A percentile compares a stretch with the other conserved stretches of the same genome.
Conservation (phyloP, 129 eudicot genomes). For the Oenanthe sinensis region DNA sequence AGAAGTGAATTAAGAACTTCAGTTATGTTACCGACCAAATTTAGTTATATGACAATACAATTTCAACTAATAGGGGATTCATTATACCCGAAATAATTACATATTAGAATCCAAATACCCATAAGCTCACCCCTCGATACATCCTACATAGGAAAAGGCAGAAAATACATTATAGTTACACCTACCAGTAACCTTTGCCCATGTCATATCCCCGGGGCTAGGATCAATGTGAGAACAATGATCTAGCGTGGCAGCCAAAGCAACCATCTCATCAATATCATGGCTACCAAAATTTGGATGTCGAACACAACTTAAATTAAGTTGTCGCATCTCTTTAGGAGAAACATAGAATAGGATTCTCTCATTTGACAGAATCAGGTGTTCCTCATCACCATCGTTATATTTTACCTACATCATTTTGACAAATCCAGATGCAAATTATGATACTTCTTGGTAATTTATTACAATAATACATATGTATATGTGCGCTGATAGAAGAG, state of each 20-base stretch:
- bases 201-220: conserved; percentile 68
- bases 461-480: background rate
- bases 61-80: background rate
- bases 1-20: background rate
- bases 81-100: background rate
- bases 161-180: background rate
- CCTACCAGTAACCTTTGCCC: conserved; percentile 95
- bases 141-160: background rate
- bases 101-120: background rate
- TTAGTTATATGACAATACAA: background rate
- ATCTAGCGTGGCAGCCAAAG: conserved; percentile 79
- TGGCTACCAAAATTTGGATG: conserved; percentile 46
- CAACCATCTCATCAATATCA: conserved; percentile 74
- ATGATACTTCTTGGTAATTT: background rate
- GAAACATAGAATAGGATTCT: conserved; percentile 54
- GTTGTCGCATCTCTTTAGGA: conserved; percentile 47
- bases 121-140: background rate
- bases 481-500: conserved; percentile 5
- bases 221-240: conserved; percentile 63
- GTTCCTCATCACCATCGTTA: conserved; percentile 79
- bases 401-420: conserved; percentile 53
- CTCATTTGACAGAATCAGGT: conserved; percentile 51
- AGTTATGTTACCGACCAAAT: background rate
- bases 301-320: conserved; percentile 41
- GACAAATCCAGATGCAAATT: background rate